Conservation (phyloP, 2,329 filamentous ascomycete species). For the Colletotrichum sp. region DNA sequence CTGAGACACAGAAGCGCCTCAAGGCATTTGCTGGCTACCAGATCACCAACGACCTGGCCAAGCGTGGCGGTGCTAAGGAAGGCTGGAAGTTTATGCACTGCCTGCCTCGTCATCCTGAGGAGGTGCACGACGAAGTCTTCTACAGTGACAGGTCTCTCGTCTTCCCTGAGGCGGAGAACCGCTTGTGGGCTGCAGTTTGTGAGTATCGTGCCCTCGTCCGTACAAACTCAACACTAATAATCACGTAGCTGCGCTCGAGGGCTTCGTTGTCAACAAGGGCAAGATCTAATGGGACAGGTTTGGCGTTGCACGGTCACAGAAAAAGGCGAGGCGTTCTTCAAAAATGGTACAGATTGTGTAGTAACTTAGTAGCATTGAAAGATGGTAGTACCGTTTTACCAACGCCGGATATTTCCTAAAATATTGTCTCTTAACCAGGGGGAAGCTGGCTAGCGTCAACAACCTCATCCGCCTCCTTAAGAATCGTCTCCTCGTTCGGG, state of each 20-base stretch:
- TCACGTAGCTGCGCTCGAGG: constrained; percentile 74
- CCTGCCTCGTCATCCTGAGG: constrained; percentile 87
- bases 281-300: constrained; percentile 56
- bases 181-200: constrained; percentile 87
- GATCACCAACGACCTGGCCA: constrained; percentile 84
- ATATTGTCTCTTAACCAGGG: constrained; percentile 68
- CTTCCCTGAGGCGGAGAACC: constrained; percentile 93
- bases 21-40: constrained; percentile 89
- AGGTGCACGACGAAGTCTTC: constrained; percentile 94
- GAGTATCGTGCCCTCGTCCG: constrained; percentile 37
- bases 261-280: constrained; percentile 94
- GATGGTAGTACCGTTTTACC: constrained; percentile 21
- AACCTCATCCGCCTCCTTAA: constrained; percentile 90
- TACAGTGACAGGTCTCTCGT: constrained; percentile 86
- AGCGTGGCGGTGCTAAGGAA: constrained; percentile 83
- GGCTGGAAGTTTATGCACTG: constrained; percentile 99
- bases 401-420: constrained; percentile 23
- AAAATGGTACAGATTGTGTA: constrained; percentile 22
- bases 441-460: constrained; percentile 94
- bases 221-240: neutral
- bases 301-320: constrained; percentile 11
- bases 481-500: constrained; percentile 69
- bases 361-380: constrained; percentile 21
- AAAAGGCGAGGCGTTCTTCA: constrained; percentile 14
- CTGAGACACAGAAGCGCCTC: constrained; percentile 77